Base-by-base conservation (phyloP, 345 rosid species). In the Salix arbutifolia region DNA sequence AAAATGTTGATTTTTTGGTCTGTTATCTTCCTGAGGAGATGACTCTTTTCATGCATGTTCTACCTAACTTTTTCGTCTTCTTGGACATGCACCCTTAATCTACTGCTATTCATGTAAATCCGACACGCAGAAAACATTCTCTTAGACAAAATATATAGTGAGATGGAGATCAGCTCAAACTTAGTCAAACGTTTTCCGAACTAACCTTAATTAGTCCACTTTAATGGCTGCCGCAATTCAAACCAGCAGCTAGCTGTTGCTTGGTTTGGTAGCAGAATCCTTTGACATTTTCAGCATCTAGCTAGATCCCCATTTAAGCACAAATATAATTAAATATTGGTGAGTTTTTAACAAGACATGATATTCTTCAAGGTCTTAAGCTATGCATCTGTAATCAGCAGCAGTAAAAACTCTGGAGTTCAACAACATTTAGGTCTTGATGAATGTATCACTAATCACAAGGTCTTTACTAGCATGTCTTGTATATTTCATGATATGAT, bases 1-100 rank as follows among this genome's bases (percentile, higher is more conserved):
- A 67, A n/a, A 21, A 23, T 8, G 11, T 69, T 69, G 71, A 69
- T 38, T 58, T 56, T 65, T 56, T 74, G 66, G 74, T 65, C 16
- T 48, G 21, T 69, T 52, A 33, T 52, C n/a, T 14, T 65, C 28
- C n/a, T 23, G 23, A 50, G 19, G 28, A 3, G 26, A 42, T 75
- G 66, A 52, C 68, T 23, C 67, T 30, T 33, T 44, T 46, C 61
- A 42, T 64, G 60, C 21, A 5, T 64, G 17, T 44, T 26, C 37
- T 61, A 10, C 76, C 28, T 7, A 5, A 9, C 46, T 18, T 50
- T 53, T 71, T 23, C 21, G 10, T n/a, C 75, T 1, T n/a, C 50
- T 11, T 8, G 42, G 71, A 69, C 33, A 10, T 42, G 46, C 14
- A 23, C 70, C n/a, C 70, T 37, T 21, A 21, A 21, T 68, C 71